Base-by-base conservation (phyloP, 768 basidiomycete species). In the Mycena crocata region DNA sequence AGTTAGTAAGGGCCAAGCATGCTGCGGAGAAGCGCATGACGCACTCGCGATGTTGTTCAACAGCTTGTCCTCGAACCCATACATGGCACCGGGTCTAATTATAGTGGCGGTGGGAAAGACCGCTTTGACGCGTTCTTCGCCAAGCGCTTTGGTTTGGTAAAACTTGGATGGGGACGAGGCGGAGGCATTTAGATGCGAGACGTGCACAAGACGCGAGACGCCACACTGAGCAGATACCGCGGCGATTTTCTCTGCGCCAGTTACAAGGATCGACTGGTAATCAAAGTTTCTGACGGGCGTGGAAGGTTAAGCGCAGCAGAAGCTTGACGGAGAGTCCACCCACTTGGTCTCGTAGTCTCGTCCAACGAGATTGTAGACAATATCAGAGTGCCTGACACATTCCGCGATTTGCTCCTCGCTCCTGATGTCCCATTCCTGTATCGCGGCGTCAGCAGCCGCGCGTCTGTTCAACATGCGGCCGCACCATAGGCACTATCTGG, bases 321-420 rank as follows among this genome's bases (percentile, higher is more conserved):
- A 17, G 52, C 64, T 65, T 31, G 63, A 56, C 59, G 32, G 58
- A 13, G 64, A 56, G 24, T 45, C 51, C 50, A 75, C 87, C 55
- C 72, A 97, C 97, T 97, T 97, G 66, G 98, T 99, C 82, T 94
- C 93, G 76, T 91, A 97, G 77, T 99, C 94, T 55, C 96, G 85
- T 23, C 97, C 96, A 55, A 93, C 91, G 62, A 98, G 91, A 81
- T 98, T 99, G 84, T 96, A 98, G 24, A 99, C 98, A 6, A 92
- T 93, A 77, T 99, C 95, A 23, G 97, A 98, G 79, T 98, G 95
- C 70, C 94, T 86, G 64, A 99, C 77, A 78, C 96, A 98, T 77
- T 98, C 97, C 40, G 89, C 93, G 72, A 96, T 98, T 75, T 96
- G 95, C 55, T 89, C 86, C 73, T 95, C 93, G 75, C 94, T 91